Evolutionary conservation across 208 protist genomes (phyloP), one percentile per base, ranked within the genome.

Genomic region (Wallacemonas sp.): DNA sequence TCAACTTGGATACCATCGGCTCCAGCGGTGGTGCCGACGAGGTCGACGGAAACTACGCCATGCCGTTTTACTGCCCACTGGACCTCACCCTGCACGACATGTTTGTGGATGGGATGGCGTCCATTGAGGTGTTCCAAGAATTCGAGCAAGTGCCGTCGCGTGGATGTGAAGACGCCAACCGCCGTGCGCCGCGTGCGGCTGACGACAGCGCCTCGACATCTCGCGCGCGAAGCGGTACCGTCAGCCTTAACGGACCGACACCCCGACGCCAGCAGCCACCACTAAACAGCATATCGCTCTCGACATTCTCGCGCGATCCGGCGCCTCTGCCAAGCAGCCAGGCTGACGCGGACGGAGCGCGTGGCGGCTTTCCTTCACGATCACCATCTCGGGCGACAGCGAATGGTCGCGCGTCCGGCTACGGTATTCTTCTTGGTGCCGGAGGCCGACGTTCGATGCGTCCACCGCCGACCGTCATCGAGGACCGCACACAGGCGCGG

Each of bases 51-150:
- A 88, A 84, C 63, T 77, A 87, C 38, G 85, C 84, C 9, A 64
- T 92, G 54, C 90, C 90, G 1, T 93, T 95, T 50, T 95, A 87
- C 66, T 93, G 87, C 57, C 90, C 90, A 1, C 78, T 95, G 34
- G 87, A 92, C 54, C 85, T 93, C 78, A 93, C 84, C n/a, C 65
- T 95, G 36, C 68, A 76, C 42, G 79, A 93, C 71, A 73, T 95
- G 36, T 63, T 70, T 53, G 41, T 95, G 24, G 90, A 95, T 57
- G 90, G 87, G 10, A 82, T 92, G 38, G 80, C 78, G 37, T 88
- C 83, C 22, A 85, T 95, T 29, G 90, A 93, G 61, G 39, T 93
- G 3, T 80, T 89, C n/a, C 83, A 91, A 22, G 89, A 95, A 32
- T 58, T 91, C 30, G 82, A 72, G 34, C 67, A 75, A 42, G 2